A percentile compares a stretch with the other conserved stretches of the same genome.
phyloP scores from a whole-genome alignment of 176 grass and related monocot species.

The Bolboschoenus planiculmis region DNA sequence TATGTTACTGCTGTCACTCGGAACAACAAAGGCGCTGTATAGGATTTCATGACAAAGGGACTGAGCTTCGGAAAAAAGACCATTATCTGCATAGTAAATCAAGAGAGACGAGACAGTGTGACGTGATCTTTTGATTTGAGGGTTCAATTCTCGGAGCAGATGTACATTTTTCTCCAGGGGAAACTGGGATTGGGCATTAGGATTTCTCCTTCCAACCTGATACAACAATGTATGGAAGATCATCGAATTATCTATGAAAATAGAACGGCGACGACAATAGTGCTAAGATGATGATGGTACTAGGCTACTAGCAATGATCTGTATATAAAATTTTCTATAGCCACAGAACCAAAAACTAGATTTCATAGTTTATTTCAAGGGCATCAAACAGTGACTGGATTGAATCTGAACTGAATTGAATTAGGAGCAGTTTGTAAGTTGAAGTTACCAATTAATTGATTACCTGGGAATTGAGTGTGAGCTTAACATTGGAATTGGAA shows the following conservation, averaged over 20 bases:
- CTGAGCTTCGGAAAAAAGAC: constrained; percentile 37
- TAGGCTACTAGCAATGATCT: background rate
- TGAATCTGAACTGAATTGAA: background rate
- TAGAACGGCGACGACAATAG: background rate
- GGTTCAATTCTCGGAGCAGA: background rate
- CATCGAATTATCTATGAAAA: background rate
- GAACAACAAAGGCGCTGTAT: constrained; percentile 45
- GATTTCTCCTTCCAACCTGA: background rate
- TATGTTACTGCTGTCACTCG: background rate
- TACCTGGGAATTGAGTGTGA: constrained; percentile 4
- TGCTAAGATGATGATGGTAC: background rate
- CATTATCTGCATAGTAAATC: constrained; percentile 54
- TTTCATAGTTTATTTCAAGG: background rate
- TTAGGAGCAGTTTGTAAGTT: background rate
- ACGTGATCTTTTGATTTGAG: background rate
- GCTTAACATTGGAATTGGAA: background rate
- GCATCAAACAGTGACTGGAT: background rate
- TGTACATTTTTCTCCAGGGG: background rate
- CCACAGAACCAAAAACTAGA: background rate
- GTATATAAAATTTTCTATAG: background rate
- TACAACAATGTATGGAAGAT: background rate
- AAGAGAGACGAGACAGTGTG: constrained; percentile 30
- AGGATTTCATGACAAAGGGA: constrained; percentile 70
- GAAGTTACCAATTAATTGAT: background rate
- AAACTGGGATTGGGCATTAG: background rate